Evolutionary conservation across 2,329 filamentous ascomycete species (phyloP).

Genomic region (Macrophomina pseudophaseolina): DNA sequence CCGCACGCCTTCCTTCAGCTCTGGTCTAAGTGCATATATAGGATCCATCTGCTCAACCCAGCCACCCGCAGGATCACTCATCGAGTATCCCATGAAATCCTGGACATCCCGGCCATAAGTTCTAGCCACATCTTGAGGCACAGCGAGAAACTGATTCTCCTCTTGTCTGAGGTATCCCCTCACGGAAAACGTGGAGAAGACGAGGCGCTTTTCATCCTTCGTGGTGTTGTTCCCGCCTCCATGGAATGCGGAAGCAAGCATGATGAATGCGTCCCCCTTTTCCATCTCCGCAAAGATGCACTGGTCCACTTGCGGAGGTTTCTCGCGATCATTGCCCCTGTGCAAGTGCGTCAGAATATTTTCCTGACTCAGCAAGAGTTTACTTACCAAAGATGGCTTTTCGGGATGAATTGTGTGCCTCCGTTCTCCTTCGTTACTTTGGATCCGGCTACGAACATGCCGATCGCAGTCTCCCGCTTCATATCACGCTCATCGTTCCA

Average conservation of each 20-base stretch:
- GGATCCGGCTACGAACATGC: constrained; percentile 20
- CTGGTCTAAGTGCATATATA: constrained; percentile 28
- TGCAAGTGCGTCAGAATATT: too few relatives aligned
- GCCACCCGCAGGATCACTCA: constrained; percentile 31
- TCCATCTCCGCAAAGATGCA: constrained; percentile 28
- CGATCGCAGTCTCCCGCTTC: constrained; percentile 10
- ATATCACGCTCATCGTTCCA: constrained; percentile 11
- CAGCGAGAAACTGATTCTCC: constrained; percentile 47
- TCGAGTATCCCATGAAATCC: constrained; percentile 32
- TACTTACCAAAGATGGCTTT: constrained; percentile 13
- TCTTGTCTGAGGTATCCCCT: constrained; percentile 32
- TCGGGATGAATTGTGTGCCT: constrained; percentile 18
- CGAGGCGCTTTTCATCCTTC: constrained; percentile 23
- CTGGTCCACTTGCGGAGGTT: neutral
- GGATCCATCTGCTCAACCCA: constrained; percentile 29
- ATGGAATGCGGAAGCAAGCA: constrained; percentile 29
- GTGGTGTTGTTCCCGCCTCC: constrained; percentile 27
- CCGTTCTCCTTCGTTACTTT: constrained; percentile 18
- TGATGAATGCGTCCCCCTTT: constrained; percentile 30
- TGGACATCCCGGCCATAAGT: constrained; percentile 30
- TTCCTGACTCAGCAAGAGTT: neutral
- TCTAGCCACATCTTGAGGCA: constrained; percentile 33
- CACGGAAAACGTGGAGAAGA: constrained; percentile 18
- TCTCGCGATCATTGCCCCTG: constrained; percentile 12
- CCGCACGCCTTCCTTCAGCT: constrained; percentile 23